phyloP scores from a whole-genome alignment of 2,329 filamentous ascomycete genomes.

The Ceratocystis variospora region DNA sequence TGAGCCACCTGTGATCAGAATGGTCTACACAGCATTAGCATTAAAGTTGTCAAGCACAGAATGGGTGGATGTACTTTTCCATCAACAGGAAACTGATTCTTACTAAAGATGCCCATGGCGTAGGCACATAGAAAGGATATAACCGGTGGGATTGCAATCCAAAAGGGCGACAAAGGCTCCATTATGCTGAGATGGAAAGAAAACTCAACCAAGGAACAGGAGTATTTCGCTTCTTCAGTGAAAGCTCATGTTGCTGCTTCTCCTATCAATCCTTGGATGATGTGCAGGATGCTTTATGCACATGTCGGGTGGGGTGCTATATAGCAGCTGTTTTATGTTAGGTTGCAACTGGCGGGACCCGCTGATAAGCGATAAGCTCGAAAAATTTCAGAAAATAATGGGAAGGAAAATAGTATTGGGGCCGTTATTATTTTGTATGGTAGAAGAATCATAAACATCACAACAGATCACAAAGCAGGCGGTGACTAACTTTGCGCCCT shows the following conservation, averaged over 20 bases:
- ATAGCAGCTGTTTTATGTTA: background rate
- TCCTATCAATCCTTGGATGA: background rate
- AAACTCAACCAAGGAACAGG: background rate
- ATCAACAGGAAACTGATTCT: constrained; percentile 68
- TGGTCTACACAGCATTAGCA: constrained; percentile 43
- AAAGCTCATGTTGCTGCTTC: background rate
- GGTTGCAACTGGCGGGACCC: background rate
- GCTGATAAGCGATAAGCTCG: constrained; percentile 16
- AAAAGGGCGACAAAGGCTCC: constrained; percentile 19
- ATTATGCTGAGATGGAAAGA: background rate
- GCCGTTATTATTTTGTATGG: background rate
- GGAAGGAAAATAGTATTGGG: background rate
- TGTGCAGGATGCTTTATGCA: background rate
- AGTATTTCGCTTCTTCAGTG: background rate
- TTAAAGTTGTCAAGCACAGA: background rate
- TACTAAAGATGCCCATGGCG: constrained; percentile 53
- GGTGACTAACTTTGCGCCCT: background rate
- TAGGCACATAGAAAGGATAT: constrained; percentile 27
- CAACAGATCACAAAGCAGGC: background rate
- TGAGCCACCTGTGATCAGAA: constrained; percentile 80
- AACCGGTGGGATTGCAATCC: constrained; percentile 24
- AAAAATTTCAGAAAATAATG: constrained; percentile 13
- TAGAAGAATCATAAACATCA: background rate
- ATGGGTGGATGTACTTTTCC: constrained; percentile 49
- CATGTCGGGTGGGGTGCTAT: background rate